These are phyloP conservation scores for Roridomyces roridus DNA, from an alignment of 768 basidiomycete genomes.

Conservation along the genomic window DNA sequence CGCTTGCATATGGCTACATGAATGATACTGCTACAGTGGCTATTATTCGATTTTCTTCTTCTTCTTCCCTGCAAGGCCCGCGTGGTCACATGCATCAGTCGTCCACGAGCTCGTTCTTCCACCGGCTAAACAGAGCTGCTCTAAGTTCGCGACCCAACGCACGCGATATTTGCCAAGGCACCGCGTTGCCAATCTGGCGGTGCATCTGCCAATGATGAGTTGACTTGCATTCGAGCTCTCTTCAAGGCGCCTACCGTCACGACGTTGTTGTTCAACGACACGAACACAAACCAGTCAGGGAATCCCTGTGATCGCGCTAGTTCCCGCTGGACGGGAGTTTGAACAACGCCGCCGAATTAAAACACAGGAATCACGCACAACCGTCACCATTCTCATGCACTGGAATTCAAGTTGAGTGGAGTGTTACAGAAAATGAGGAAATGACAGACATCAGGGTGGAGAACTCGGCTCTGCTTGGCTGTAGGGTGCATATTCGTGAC, in stretches of 20 bases:
- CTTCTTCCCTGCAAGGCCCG: too few relatives aligned
- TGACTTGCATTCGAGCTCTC: neutral
- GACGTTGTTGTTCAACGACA: slow-evolving; percentile 56
- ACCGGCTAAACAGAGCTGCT: slow-evolving; percentile 55
- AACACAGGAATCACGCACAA: slow-evolving; percentile 34
- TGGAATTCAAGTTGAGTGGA: slow-evolving; percentile 30
- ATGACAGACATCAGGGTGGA: slow-evolving; percentile 65
- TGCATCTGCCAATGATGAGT: slow-evolving; percentile 59
- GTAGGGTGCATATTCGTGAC: slow-evolving; percentile 82
- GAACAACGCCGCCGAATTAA: too few relatives aligned
- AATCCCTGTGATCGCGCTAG: slow-evolving; percentile 73
- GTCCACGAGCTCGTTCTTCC: too few relatives aligned
- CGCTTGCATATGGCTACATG: too few relatives aligned
- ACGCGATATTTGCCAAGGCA: slow-evolving; percentile 66
- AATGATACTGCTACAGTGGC: too few relatives aligned
- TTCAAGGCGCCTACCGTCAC: slow-evolving; percentile 57
- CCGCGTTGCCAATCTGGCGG: slow-evolving; percentile 82
- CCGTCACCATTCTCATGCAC: slow-evolving; percentile 75
- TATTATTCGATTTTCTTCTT: neutral
- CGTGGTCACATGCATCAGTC: too few relatives aligned
- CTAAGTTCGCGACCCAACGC: slow-evolving; percentile 73
- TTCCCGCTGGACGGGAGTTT: slow-evolving; percentile 7
- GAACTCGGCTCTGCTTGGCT: slow-evolving; percentile 75
- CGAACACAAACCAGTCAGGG: slow-evolving; percentile 74
- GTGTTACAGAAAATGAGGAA: neutral